A percentile compares a stretch with the other conserved stretches of the same genome.
phyloP scores from a whole-genome alignment of 352 stramenopile genomes.

The Phytophthora megakarya region DNA sequence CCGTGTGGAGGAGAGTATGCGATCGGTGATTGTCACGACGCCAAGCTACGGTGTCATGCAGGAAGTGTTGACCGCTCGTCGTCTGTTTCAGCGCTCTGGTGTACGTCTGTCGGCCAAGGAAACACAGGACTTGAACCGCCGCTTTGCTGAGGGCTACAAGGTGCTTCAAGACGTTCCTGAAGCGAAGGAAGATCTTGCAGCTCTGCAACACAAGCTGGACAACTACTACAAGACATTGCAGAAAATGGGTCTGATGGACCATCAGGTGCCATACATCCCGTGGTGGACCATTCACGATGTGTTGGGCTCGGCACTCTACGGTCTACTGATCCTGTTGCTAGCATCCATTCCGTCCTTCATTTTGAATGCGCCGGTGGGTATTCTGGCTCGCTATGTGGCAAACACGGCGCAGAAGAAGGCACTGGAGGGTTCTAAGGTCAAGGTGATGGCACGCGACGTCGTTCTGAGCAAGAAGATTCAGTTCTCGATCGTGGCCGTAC shows the following conservation, averaged over 20 bases:
- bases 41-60: constrained; percentile 97
- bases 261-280: constrained; percentile 89
- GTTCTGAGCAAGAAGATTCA: constrained; percentile 94
- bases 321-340: constrained; percentile 85
- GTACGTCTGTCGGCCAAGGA: constrained; percentile 87
- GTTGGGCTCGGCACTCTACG: constrained; percentile 87
- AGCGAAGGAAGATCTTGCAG: constrained; percentile 59
- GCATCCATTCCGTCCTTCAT: constrained; percentile 92
- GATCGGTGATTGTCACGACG: constrained; percentile 95
- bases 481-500: constrained; percentile 91
- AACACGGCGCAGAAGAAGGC: constrained; percentile 82
- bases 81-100: constrained; percentile 93
- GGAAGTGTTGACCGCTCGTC: constrained; percentile 94
- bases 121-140: constrained; percentile 91
- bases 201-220: constrained; percentile 78
- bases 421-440: constrained; percentile 90
- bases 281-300: constrained; percentile 91
- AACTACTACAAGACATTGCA: constrained; percentile 87
- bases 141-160: constrained; percentile 92
- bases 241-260: constrained; percentile 90
- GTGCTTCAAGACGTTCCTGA: constrained; percentile 73
- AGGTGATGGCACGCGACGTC: constrained; percentile 90
- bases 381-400: constrained; percentile 83
- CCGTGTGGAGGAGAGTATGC: constrained; percentile 82
- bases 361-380: constrained; percentile 89